Base-by-base conservation (phyloP, 768 basidiomycete species). In the Lactifluus echinatus region DNA sequence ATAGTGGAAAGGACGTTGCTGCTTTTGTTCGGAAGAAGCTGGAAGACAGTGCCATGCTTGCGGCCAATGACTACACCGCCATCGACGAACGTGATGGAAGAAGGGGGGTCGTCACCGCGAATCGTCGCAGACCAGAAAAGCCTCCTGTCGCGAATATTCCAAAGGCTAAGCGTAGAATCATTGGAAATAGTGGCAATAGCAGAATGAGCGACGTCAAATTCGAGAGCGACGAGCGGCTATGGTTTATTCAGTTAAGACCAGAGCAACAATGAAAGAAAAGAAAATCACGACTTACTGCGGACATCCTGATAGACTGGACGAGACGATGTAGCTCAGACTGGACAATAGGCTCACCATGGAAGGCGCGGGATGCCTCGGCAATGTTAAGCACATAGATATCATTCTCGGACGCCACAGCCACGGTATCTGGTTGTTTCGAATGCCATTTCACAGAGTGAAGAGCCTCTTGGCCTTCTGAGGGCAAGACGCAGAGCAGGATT, bases 371-470 rank as follows among this genome's bases (percentile, higher is more conserved):
- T 58, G 82, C 85, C 24, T 80, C 76, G 1, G 77, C 72, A 55
- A 93, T 70, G 69, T 93, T 87, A 66, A 92, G 77, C 39, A 91
- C 72, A 70, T 84, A 89, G 64, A 92, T 76, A 63, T 81, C 83
- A 55, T 77, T 81, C 62, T 85, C 84, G 0, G 87, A 88, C 19
- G 89, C 89, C n/a, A 92, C 84, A 3, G 89, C 90, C 43, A 92
- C 75, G 10, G 81, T 84, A 66, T 89, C 85, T 2, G 80, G 76
- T 55, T 91, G 83, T 68, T 86, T 88, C 12, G 89, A 87, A 64
- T 93, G 87, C 90, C 90, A 92, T 68, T 91, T 91, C 56, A 92
- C 89, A 12, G 87, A 81, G 61, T 86, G 87, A 29, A 92, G 75
- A 24, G 82, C 81, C 46, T 86, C 82, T 17, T 70, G 66, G 52